Evolutionary conservation across 2,329 filamentous ascomycete genomes (phyloP), one percentile per base, ranked within the genome.

Genomic region (Colletotrichum sp.): DNA sequence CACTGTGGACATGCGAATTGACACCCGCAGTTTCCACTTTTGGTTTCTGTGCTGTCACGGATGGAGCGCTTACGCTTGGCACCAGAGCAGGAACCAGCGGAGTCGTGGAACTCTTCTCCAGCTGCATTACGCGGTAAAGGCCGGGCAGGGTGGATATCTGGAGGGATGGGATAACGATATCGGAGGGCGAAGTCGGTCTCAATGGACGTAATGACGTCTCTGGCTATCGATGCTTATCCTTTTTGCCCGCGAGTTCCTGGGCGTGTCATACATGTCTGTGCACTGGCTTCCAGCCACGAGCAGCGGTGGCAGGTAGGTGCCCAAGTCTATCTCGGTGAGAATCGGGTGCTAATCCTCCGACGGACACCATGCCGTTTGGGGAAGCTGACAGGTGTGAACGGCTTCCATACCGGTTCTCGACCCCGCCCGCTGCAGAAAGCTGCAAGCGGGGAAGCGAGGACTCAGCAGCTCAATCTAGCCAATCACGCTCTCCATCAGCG

Each of bases 331-430:
- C n/a, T 34, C 61, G 48, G 68, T 32, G 27, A 36, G 28, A 61
- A 30, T 68, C n/a, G 59, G 55, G 44, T 65, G 30, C 34, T 8
- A 68, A 22, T 34, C 15, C 57, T 32, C 57, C 68, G 68, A 70
- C 9, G 30, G 22, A n/a, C 28, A 60, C 48, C 59, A 59, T 60
- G 36, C 74, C 59, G 7, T 16, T 52, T 66, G 11, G 8, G 71
- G 74, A 34, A 76, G 65, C 39, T 74, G 48, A 22, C 65, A 76
- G 67, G 74, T 76, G 74, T n/a, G 59, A 69, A 74, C 44, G 28
- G n/a, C 61, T 59, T 48, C 32, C n/a, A 22, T 52, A 52, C 44
- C n/a, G n/a, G n/a, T 52, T 52, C 28, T 55, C n/a, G n/a, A 67
- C 70, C 74, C 74, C 71, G 59, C 70, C 25, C 48, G 57, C 64